Base-by-base conservation (phyloP, 108 stramenopile genomes). In the Pseudonitzschia multistriata region DNA sequence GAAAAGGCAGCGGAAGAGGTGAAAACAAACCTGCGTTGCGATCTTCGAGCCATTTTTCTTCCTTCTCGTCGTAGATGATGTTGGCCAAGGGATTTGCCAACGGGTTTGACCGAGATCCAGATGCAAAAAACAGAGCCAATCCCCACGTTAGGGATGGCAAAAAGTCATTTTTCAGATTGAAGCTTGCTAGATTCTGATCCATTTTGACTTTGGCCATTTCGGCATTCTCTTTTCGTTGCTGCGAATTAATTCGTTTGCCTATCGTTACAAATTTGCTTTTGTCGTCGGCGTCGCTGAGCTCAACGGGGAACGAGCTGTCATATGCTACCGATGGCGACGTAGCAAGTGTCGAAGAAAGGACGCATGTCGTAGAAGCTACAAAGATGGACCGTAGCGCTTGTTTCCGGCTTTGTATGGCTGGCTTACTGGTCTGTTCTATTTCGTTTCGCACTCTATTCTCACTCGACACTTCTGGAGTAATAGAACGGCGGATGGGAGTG, bases 61-160 rank as follows among this genome's bases (percentile, higher is more conserved):
- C 42, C 29, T 83, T 62, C 17, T 66, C 76, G 45, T 85, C 73
- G 52, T 88, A 94, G 50, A 94, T 49, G 1, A 85, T 66, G 48
- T 94, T 91, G 31, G 88, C 93, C n/a, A 94, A n/a, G 0, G 90
- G 90, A 14, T 78, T 85, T 1, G 89, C 84, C 13, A 94, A 27
- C 0, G 88, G 88, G 77, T 87, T 90, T 49, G 81, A 83, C 10
- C 93, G 79, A 28, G 85, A 86, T 55, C 93, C 93, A 0, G 74
- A 60, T 14, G 83, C 48, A 24, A 91, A 75, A 85, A 88, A 94
- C 19, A 94, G 29, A 3, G 90, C 93, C 21, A 78, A 69, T 27
- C 82, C 85, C 88, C 90, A 94, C 0, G 77, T 37, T 27, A 74
- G 39, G 35, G 74, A 70, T 0, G 85, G 85, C 27, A 79, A 63